Base-by-base conservation (phyloP, 208 protist species). In the Tetramitus jugosus region DNA sequence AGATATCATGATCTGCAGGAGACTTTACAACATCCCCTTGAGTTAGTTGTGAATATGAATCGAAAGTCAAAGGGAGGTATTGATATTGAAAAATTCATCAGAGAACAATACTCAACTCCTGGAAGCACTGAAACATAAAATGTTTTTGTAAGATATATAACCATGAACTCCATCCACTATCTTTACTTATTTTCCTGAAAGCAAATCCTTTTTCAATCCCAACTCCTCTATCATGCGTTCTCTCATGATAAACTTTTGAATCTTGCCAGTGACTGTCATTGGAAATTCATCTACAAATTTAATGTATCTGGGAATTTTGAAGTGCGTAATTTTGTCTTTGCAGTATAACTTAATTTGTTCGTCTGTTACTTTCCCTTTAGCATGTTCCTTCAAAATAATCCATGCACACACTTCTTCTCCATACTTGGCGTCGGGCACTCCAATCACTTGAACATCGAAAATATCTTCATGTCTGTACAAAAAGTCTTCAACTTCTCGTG, bases 401-500 rank as follows among this genome's bases (percentile, higher is more conserved):
- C 69, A 86, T 23, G 82, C 79, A 77, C 81, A 84, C 33, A 86
- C 83, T 76, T 84, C 39, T 53, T 86, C 83, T 4, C 83, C 83
- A 39, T 79, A 86, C 65, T 81, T 45, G 1, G 8, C 39, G 52
- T 85, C 81, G 31, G 79, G 69, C 35, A 86, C 81, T 39, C 84
- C 84, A 72, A 87, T 77, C 23, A 88, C 75, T 14, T 80, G 49
- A 2, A 88, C 82, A 37, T 88, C 74, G 7, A 68, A 46, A 29
- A 88, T 43, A 0, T 53, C 69, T 31, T 74, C 43, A 60, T 87
- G 77, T 13, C 33, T 74, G 33, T 81, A 84, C n/a, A 90, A 43
- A 67, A 87, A 79, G 4, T 85, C 82, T 52, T 91, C 87, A 20
- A 91, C 80, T 65, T 90, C 86, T 8, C 79, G 17, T 31, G 87